Evolutionary conservation across 768 basidiomycete species (phyloP).

Genomic region (Lyophyllum semitale): DNA sequence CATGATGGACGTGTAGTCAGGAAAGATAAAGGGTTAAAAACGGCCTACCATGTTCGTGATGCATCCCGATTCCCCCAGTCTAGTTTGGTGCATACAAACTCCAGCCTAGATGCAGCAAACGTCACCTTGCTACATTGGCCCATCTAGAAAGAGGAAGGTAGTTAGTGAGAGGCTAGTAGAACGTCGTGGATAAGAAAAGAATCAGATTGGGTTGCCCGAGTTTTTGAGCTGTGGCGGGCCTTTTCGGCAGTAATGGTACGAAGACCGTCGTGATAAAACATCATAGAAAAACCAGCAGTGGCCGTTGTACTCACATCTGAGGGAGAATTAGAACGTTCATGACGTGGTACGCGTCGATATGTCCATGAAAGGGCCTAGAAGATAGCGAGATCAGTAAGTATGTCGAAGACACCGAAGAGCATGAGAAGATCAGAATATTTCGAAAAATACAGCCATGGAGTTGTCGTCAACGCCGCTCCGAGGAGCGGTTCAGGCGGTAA

Average conservation of each 20-base stretch:
- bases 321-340: not conserved
- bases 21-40: not conserved
- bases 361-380: not conserved
- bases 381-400: not conserved
- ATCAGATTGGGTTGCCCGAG: conserved; percentile 85
- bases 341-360: no score
- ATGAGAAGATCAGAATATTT: conserved; percentile 49
- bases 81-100: no score
- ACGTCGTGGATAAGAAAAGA: conserved; percentile 6
- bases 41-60: not conserved
- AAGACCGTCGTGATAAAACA: conserved; percentile 93
- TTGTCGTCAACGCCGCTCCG: conserved; percentile 63
- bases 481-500: conserved; percentile 78
- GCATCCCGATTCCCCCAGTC: no score
- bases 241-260: conserved; percentile 82
- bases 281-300: conserved; percentile 42
- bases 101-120: no score
- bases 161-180: not conserved
- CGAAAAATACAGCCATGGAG: conserved; percentile 78
- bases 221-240: conserved; percentile 90
- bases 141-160: conserved; percentile 9
- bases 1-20: not conserved
- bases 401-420: not conserved
- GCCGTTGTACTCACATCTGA: conserved; percentile 33
- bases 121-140: no score